Conservation (phyloP, 75 land plant genomes). For the Cupressus sempervirens region DNA sequence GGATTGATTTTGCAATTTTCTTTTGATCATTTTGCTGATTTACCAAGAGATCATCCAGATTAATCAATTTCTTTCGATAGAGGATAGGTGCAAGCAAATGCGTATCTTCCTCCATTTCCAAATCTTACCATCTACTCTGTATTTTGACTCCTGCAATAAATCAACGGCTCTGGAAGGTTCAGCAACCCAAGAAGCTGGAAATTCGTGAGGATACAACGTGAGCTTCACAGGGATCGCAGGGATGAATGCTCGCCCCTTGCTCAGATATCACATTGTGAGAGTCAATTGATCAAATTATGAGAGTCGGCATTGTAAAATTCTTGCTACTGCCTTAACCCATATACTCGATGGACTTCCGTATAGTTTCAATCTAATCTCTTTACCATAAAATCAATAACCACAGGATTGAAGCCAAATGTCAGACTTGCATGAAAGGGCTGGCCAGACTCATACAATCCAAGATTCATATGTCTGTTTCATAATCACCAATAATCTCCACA, state of each 20-base stretch:
- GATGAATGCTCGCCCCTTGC: background rate
- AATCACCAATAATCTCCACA: slow-evolving; percentile 63
- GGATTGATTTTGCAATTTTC: background rate
- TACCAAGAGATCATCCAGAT: background rate
- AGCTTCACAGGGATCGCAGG: background rate
- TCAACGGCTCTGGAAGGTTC: background rate
- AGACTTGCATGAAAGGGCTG: background rate
- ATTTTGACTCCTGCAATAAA: background rate
- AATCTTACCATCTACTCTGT: background rate
- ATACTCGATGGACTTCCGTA: background rate
- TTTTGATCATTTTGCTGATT: background rate
- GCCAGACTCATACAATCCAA: background rate
- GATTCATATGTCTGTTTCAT: background rate
- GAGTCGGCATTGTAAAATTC: background rate
- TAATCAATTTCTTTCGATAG: background rate
- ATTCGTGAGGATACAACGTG: background rate
- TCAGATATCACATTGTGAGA: background rate
- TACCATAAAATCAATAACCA: background rate
- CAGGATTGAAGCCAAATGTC: background rate
- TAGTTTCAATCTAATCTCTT: background rate
- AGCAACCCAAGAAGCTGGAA: background rate
- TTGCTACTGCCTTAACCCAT: background rate
- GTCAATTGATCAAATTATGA: background rate
- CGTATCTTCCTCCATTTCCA: background rate
- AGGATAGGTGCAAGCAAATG: background rate